Evolutionary conservation across 2,329 filamentous ascomycete species (phyloP).

Genomic region (Canariomyces notabilis): DNA sequence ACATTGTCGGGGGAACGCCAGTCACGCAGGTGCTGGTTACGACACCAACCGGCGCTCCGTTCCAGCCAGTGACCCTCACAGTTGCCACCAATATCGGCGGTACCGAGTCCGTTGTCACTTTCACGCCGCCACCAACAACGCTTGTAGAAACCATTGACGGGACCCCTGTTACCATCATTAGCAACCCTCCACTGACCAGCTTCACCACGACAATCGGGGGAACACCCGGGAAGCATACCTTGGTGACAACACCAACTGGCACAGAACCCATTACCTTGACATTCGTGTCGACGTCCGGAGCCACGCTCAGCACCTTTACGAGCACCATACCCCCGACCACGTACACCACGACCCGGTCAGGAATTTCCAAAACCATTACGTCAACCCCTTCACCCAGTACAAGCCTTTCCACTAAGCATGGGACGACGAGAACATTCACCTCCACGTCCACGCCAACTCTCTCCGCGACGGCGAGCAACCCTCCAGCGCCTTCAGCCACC

Average conservation of each 20-base stretch:
- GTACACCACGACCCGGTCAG: conserved; percentile 26
- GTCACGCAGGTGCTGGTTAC: conserved; percentile 22
- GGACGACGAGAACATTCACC: conserved; percentile 24
- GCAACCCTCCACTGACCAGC: conserved; percentile 23
- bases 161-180: conserved; percentile 22
- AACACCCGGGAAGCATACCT: conserved; percentile 23
- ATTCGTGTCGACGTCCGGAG: conserved; percentile 21
- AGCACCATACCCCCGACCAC: conserved; percentile 24
- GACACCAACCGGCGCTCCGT: conserved; percentile 15
- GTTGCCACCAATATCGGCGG: conserved; percentile 26
- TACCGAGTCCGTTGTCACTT: conserved; percentile 23
- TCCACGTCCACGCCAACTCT: conserved; percentile 21
- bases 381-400: conserved; percentile 27
- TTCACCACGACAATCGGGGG: conserved; percentile 28
- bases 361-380: conserved; percentile 27
- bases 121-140: conserved; percentile 22
- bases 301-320: conserved; percentile 24
- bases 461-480: background rate
- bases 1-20: conserved; percentile 16
- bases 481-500: conserved; percentile 15
- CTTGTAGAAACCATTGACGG: conserved; percentile 26
- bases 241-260: conserved; percentile 27
- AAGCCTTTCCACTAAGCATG: conserved; percentile 21
- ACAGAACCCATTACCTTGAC: conserved; percentile 24
- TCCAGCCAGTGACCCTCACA: conserved; percentile 24